These are phyloP conservation scores for Adansonia rubrostipa DNA, from an alignment of 441 rosid genomes.

Conservation along the genomic window DNA sequence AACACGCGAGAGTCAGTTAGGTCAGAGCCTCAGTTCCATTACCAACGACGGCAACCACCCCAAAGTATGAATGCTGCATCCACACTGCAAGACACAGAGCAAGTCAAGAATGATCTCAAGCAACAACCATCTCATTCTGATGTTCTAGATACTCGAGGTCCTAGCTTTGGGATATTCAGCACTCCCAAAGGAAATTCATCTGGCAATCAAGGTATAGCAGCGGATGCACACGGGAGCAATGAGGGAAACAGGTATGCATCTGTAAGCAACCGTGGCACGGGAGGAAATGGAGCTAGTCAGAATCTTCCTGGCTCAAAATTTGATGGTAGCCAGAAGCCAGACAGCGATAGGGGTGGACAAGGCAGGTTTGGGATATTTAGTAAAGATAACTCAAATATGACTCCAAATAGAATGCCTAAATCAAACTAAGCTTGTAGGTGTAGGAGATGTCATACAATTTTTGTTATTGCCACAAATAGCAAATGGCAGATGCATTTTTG, in stretches of 20 bases:
- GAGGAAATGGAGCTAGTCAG: slow-evolving; percentile 24
- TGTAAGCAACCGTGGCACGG: slow-evolving; percentile 17
- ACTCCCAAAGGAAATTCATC: slow-evolving; percentile 37
- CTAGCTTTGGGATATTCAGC: slow-evolving; percentile 68
- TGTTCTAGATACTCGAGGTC: neutral
- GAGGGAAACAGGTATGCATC: slow-evolving; percentile 19
- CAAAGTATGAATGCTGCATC: slow-evolving; percentile 22
- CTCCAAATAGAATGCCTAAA: slow-evolving; percentile 22
- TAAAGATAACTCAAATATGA: slow-evolving; percentile 21
- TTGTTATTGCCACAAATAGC: slow-evolving; percentile 1
- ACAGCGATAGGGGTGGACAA: slow-evolving; percentile 21
- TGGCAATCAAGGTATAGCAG: slow-evolving; percentile 31
- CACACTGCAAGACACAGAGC: slow-evolving; percentile 31
- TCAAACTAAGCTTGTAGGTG: slow-evolving; percentile 5
- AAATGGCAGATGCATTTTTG: neutral
- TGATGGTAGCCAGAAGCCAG: slow-evolving; percentile 22
- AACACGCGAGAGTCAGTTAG: slow-evolving; percentile 39
- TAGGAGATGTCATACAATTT: neutral
- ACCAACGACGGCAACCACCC: slow-evolving; percentile 37
- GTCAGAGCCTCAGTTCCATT: slow-evolving; percentile 39
- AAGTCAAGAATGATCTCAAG: slow-evolving; percentile 27
- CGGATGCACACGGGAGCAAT: slow-evolving; percentile 8
- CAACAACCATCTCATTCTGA: slow-evolving; percentile 9
- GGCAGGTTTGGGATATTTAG: slow-evolving; percentile 41
- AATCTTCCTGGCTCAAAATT: slow-evolving; percentile 25